Conservation (phyloP, 2,329 filamentous ascomycete species). For the Camptophora hylomeconis region DNA sequence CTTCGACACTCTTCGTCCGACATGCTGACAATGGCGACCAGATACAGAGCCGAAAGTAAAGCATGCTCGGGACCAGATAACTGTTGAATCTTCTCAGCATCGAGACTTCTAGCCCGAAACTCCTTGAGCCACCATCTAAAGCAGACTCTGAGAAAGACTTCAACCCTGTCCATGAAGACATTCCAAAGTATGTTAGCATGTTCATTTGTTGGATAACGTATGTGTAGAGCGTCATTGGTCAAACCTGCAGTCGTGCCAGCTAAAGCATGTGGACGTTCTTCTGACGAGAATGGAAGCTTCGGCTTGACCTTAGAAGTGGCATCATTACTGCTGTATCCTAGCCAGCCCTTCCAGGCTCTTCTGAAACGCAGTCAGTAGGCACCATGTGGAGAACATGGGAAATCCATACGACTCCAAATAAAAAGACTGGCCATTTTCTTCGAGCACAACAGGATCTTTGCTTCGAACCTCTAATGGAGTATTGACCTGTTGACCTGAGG, state of each 20-base stretch:
- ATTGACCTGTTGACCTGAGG: background rate
- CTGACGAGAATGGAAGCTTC: conserved; percentile 4
- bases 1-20: conserved; percentile 7
- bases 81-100: conserved; percentile 5
- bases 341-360: conserved; percentile 3
- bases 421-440: conserved; percentile 3
- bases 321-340: background rate
- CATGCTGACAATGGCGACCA: conserved; percentile 5
- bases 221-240: conserved; percentile 3
- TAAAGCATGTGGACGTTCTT: conserved; percentile 2
- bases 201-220: conserved; percentile 4
- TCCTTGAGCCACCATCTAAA: conserved; percentile 6
- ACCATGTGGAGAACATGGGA: background rate
- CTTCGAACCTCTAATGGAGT: background rate
- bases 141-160: conserved; percentile 7
- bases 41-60: conserved; percentile 11
- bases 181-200: conserved; percentile 9
- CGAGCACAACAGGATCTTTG: conserved; percentile 3
- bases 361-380: background rate
- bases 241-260: background rate
- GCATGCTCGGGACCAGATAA: conserved; percentile 8
- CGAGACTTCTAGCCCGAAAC: conserved; percentile 2
- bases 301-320: background rate
- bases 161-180: conserved; percentile 9
- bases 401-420: conserved; percentile 5